Evolutionary conservation across 2,329 filamentous ascomycete genomes (phyloP), one percentile per base, ranked within the genome.

Genomic region (Diplodia corticola): DNA sequence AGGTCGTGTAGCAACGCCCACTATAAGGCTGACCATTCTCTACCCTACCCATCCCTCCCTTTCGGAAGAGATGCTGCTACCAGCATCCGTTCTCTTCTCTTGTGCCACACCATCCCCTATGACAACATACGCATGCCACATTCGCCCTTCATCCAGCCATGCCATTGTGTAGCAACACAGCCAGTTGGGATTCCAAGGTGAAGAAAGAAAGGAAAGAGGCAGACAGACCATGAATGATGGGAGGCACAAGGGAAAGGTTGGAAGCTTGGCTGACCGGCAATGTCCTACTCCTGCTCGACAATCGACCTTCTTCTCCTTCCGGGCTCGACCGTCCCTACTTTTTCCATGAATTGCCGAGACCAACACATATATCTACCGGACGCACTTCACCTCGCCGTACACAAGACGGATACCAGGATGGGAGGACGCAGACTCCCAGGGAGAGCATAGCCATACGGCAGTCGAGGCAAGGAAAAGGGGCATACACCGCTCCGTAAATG

Each of bases 1-100:
- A 44, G 12, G 40, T 44, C 15, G 40, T 61, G 57, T 61, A 61
- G 40, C 57, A 61, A 12, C 57, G 26, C 26, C 28, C 33, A 49
- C 28, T 61, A 61, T 61, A 61, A 61, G 57, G 57, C 57, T 61
- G 57, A 61, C 44, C 44, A 33, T 61, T 46, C 40, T 46, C 22
- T 50, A 13, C 24, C 60, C 28, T 37, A 9, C 20, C 20, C 60
- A 28, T 48, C 60, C 60, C 60, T 35, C 49, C 48, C 60, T 50
- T 53, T 53, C 60, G 24, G 40, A 33, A 49, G 44, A n/a, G 13
- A 49, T 33, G 57, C 44, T 49, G n/a, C 59, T 49, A 20, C 40
- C n/a, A 20, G 40, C 48, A 49, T 28, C 40, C 44, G 17, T 30
- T 13, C n/a, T 17, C 57, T 24, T 61, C 28, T n/a, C 7, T 61